A percentile compares a stretch with the other conserved stretches of the same genome.
These are phyloP conservation scores for Cyclotella cryptica DNA, from an alignment of 108 stramenopile genomes.

Conservation along the genomic window DNA sequence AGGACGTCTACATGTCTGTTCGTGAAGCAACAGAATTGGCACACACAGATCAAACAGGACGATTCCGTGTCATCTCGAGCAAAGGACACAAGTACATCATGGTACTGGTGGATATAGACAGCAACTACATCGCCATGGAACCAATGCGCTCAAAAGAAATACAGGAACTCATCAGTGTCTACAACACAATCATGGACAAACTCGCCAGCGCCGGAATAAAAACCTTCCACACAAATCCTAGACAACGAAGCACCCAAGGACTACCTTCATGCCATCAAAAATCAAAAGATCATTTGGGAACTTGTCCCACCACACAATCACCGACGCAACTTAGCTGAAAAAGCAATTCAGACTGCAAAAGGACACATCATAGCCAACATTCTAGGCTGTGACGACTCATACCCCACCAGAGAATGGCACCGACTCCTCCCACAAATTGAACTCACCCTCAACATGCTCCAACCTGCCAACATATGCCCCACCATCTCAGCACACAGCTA, in stretches of 20 bases:
- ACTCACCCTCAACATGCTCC: not conserved
- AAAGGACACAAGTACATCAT: too few relatives aligned
- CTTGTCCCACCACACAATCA: not conserved
- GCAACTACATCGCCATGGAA: too few relatives aligned
- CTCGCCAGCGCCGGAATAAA: too few relatives aligned
- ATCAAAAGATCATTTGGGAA: not conserved
- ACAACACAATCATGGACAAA: too few relatives aligned
- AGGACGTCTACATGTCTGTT: not conserved
- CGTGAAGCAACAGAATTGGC: not conserved
- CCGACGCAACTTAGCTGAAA: not conserved
- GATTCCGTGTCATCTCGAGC: not conserved
- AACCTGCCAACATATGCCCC: not conserved
- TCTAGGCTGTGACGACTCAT: not conserved
- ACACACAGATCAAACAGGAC: slow-evolving; percentile 26
- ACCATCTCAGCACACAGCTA: not conserved
- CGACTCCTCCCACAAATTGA: not conserved
- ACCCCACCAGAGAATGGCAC: not conserved
- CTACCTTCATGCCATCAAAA: not conserved
- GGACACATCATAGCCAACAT: not conserved
- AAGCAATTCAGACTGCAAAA: not conserved
- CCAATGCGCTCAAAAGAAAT: too few relatives aligned
- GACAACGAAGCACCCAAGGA: not conserved
- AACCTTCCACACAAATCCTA: not conserved
- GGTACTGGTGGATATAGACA: too few relatives aligned
- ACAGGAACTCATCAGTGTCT: too few relatives aligned